Conservation (phyloP, 805 yeast species). For the Wickerhamiella azyma region DNA sequence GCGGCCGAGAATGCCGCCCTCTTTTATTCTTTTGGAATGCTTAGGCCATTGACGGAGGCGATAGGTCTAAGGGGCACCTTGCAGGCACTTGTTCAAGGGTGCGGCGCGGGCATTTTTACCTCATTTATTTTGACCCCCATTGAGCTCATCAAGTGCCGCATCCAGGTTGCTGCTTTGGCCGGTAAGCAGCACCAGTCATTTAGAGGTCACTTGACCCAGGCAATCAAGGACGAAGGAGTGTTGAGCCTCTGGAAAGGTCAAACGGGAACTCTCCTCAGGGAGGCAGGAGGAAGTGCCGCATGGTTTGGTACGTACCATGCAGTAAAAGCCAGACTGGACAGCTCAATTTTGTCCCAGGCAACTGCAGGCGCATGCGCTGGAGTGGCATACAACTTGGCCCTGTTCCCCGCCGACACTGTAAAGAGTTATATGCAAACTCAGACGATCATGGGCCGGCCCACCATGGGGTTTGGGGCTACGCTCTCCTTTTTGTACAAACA, state of each 20-base stretch:
- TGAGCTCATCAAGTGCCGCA: slow-evolving; percentile 77
- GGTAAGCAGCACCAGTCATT: slow-evolving; percentile 10
- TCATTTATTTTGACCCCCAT: slow-evolving; percentile 80
- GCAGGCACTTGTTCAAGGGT: slow-evolving; percentile 55
- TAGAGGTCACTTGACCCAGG: slow-evolving; percentile 29
- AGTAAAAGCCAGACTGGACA: slow-evolving; percentile 18
- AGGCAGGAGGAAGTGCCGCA: slow-evolving; percentile 78
- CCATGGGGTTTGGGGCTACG: slow-evolving; percentile 28
- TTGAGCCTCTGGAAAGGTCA: slow-evolving; percentile 82
- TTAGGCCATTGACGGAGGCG: slow-evolving; percentile 12
- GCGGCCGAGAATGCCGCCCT: slow-evolving; percentile 77
- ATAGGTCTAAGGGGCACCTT: slow-evolving; percentile 22
- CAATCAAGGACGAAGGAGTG: slow-evolving; percentile 42
- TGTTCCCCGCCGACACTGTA: slow-evolving; percentile 83
- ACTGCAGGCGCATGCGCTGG: slow-evolving; percentile 83
- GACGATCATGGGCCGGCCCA: slow-evolving; percentile 27
- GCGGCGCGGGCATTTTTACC: slow-evolving; percentile 66
- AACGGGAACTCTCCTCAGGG: slow-evolving; percentile 65
- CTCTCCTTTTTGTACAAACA: slow-evolving; percentile 30
- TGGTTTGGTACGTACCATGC: slow-evolving; percentile 89
- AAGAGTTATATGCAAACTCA: slow-evolving; percentile 74
- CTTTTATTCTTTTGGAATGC: slow-evolving; percentile 33
- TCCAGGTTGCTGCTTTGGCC: slow-evolving; percentile 43
- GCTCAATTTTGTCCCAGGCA: slow-evolving; percentile 24
- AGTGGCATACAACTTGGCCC: slow-evolving; percentile 57